Base-by-base conservation (phyloP, 1,284 basidiomycete species). In the Ustilago tritici region DNA sequence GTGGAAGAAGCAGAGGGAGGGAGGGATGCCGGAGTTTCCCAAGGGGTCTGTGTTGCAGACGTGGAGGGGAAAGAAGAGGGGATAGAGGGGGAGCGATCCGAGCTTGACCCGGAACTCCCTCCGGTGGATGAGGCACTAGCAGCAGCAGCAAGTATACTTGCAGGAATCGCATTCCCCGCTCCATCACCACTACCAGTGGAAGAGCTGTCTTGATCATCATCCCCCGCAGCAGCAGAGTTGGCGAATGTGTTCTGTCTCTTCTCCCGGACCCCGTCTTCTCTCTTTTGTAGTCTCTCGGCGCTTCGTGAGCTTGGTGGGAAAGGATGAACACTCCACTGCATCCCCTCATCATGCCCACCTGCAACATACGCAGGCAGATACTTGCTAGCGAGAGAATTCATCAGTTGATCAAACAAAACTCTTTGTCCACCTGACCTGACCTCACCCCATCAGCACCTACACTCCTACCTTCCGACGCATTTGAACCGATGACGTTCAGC, bases 351-450 rank as follows among this genome's bases (percentile, higher is more conserved):
- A 15, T 50, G 31, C 19, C 28, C 54, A 2, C 15, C 35, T 34
- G 5, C 36, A 56, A 31, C 19, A 11, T 58, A 65, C 0, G 38
- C 52, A 5, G 60, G 64, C 10, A 65, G n/a, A 19, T 60, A 68
- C 60, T 75, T 64, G 8, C 10, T 31, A 11, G 72, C 59, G 2
- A 70, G 7, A 15, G 31, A 47, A 5, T 70, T 61, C 1, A 76
- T 0, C 50, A 76, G n/a, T 46, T 70, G 73, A 38, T 76, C 67
- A 36, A 76, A 70, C 47, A 76, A 31, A 47, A 67, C 73, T 8
- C 68, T 55, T 36, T 56, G 54, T 12, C 43, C 47, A 2, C 34
- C 62, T 9, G 32, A 11, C 3, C 59, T 46, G 28, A 52, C 40
- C 14, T 58, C 56, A n/a, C 28, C 3, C 40, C 56, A 28, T 28